Conservation (phyloP, 169 alveolate species). For the Toxoplasma gondii region DNA sequence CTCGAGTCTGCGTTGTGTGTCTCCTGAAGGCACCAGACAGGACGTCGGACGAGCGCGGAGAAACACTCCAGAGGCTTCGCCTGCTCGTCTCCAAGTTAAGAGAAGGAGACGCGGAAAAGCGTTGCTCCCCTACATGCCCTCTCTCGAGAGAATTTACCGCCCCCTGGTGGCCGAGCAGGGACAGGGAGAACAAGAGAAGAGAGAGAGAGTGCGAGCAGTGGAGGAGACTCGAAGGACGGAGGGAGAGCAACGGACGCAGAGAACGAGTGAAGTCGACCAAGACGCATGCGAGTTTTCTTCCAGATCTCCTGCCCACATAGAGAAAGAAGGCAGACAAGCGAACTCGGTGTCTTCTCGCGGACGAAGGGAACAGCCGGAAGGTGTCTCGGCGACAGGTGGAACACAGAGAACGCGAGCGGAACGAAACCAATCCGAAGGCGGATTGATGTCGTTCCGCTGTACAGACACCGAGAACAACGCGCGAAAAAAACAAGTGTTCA, state of each 20-base stretch:
- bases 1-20: no score
- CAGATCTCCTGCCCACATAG: no score
- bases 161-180: not conserved
- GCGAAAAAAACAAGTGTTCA: not conserved
- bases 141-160: not conserved
- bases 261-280: not conserved
- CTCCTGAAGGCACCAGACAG: no score
- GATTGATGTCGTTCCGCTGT: no score
- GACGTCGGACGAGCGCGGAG: no score
- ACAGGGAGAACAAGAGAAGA: not conserved
- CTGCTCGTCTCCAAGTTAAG: not conserved
- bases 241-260: not conserved
- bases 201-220: not conserved
- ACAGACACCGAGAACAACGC: no score
- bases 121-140: not conserved
- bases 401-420: no score
- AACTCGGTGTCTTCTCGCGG: no score
- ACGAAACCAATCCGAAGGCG: no score
- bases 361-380: no score
- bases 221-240: not conserved
- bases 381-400: no score
- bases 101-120: not conserved
- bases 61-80: not conserved
- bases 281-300: not conserved
- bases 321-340: no score